Conservation (phyloP, 2,329 filamentous ascomycete genomes). For the Chrysosporium queenslandicum region DNA sequence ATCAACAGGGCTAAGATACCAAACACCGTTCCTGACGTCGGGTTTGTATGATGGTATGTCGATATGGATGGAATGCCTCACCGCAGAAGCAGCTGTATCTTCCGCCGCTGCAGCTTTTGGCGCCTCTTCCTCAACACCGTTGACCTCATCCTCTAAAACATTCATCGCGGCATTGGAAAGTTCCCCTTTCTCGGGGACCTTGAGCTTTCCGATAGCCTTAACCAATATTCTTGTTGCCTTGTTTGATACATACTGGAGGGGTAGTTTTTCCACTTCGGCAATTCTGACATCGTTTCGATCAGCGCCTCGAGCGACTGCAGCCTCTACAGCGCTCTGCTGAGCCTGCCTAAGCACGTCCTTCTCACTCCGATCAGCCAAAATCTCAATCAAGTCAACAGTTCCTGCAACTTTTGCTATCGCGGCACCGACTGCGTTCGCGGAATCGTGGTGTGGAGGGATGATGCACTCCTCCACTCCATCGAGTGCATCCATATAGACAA, state of each 20-base stretch:
- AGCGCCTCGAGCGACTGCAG: constrained; percentile 20
- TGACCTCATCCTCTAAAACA: constrained; percentile 2
- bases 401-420: constrained; percentile 49
- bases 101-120: constrained; percentile 12
- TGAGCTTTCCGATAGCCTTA: constrained; percentile 34
- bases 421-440: constrained; percentile 52
- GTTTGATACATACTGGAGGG: constrained; percentile 30
- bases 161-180: background rate
- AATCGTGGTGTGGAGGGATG: constrained; percentile 44
- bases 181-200: constrained; percentile 22
- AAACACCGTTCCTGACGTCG: constrained; percentile 25
- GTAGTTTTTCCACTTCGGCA: constrained; percentile 37
- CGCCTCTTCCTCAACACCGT: constrained; percentile 12
- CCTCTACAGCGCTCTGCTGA: constrained; percentile 20
- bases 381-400: constrained; percentile 45
- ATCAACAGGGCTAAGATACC: constrained; percentile 32
- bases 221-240: constrained; percentile 29
- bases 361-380: constrained; percentile 28
- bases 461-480: constrained; percentile 44
- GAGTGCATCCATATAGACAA: constrained; percentile 42
- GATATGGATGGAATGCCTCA: constrained; percentile 14
- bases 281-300: constrained; percentile 33
- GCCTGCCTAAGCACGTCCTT: constrained; percentile 19
- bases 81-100: constrained; percentile 8
- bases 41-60: constrained; percentile 28